These are phyloP conservation scores for Sporothrix globosa DNA, from an alignment of 2,329 filamentous ascomycete species.

Conservation along the genomic window DNA sequence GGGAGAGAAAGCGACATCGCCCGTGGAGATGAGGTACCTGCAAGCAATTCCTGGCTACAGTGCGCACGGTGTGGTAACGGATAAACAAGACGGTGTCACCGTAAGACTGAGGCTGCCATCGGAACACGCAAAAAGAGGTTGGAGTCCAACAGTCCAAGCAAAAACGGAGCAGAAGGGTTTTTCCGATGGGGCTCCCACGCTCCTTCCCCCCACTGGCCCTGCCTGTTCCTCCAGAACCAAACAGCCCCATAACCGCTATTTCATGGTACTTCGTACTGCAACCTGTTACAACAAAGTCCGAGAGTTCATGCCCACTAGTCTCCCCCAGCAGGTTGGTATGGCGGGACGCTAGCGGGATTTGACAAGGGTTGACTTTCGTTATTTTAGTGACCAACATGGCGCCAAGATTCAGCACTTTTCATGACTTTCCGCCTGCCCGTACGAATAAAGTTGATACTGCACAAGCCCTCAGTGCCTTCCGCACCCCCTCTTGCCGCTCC, in stretches of 20 bases:
- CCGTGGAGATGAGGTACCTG: conserved; percentile 3
- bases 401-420: no score
- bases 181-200: background rate
- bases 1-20: conserved; percentile 5
- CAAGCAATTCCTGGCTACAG: background rate
- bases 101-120: background rate
- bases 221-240: conserved; percentile 6
- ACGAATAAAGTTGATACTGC: background rate
- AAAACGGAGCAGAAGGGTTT: conserved; percentile 7
- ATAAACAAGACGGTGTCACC: conserved; percentile 10
- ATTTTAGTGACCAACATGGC: no score
- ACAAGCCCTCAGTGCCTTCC: background rate
- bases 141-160: background rate
- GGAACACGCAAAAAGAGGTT: background rate
- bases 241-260: background rate
- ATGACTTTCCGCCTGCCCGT: no score
- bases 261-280: background rate
- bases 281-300: background rate
- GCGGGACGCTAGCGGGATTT: conserved; percentile 10
- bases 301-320: conserved; percentile 23
- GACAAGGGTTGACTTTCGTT: background rate
- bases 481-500: background rate
- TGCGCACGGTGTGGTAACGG: conserved; percentile 3
- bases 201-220: background rate
- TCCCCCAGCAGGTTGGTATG: conserved; percentile 27